Base-by-base conservation (phyloP, 169 alveolate genomes). In the Sarcocystis neurona region DNA sequence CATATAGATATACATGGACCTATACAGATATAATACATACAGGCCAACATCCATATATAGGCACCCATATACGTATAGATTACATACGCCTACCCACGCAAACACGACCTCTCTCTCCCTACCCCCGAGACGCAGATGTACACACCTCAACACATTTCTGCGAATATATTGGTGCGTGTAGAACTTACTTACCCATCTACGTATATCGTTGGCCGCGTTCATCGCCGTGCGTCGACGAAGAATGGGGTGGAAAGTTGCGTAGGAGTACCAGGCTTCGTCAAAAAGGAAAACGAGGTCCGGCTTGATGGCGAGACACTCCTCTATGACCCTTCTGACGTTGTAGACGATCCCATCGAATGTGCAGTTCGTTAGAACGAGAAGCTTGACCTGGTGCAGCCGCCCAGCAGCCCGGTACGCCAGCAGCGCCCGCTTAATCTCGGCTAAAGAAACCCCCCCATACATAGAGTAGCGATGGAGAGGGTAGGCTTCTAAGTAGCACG, bases 251-350 rank as follows among this genome's bases (percentile, higher is more conserved):
- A 93, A 93, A 46, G 89, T 87, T 27, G 95, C 95, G 75, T 93
- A 93, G 82, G 95, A 93, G 85, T 50, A 93, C 95, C 95, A 93
- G 56, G 95, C 95, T 74, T 93, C 95, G 77, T 93, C 95, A 58
- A 93, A 93, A 4, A 93, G 68, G 79, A 93, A 93, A 23, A 89
- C 89, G 47, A 93, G 87, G 85, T 93, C 94, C 0, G 95, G 94
- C 47, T 90, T 90, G 34, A 93, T 90, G 23, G 95, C 93, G 39
- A 93, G 70, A 20, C 95, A 93, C 80, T 93, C 95, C 80, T 93
- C 95, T 37, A 93, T 88, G n/a, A 93, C 89, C 75, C 95, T 79
- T 46, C 88, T 88, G 18, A 91, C 94, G 86, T 93, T 93, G 58
- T 90, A 90, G n/a, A 93, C 95, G 44, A 93, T 93, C 32, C 95